These are phyloP conservation scores for Hypoxylon trugodes DNA, from an alignment of 495 filamentous ascomycete species.

Conservation along the genomic window DNA sequence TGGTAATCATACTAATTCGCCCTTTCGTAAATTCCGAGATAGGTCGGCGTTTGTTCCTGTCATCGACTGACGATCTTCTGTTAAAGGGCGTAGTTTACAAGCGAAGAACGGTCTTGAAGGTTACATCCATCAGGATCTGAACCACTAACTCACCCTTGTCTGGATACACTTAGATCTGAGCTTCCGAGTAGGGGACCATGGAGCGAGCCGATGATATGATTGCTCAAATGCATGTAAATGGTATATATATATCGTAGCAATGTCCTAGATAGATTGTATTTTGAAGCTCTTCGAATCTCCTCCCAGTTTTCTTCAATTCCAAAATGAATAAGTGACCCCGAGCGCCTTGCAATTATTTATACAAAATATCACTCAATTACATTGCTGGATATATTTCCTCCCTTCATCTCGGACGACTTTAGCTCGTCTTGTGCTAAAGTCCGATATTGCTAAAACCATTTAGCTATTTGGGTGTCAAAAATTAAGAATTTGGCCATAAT, in stretches of 20 bases:
- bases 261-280: background rate
- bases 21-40: background rate
- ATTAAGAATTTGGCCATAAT: background rate
- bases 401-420: conserved; percentile 5
- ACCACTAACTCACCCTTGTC: background rate
- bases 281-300: too few relatives aligned
- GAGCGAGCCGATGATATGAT: background rate
- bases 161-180: background rate
- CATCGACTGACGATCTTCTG: background rate
- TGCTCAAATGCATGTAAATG: background rate
- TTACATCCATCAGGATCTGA: background rate
- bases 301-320: background rate
- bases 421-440: background rate
- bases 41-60: background rate
- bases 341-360: conserved; percentile 34
- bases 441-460: background rate
- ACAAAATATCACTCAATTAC: conserved; percentile 17
- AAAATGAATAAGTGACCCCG: conserved; percentile 12
- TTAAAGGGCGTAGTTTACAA: too few relatives aligned
- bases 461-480: background rate
- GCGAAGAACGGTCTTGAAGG: too few relatives aligned
- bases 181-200: background rate
- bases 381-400: background rate
- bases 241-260: conserved; percentile 27
- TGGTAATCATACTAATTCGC: too few relatives aligned